Evolutionary conservation across 192 early-diverging fungal species (phyloP).

Genomic region (Umbelopsis sp.): DNA sequence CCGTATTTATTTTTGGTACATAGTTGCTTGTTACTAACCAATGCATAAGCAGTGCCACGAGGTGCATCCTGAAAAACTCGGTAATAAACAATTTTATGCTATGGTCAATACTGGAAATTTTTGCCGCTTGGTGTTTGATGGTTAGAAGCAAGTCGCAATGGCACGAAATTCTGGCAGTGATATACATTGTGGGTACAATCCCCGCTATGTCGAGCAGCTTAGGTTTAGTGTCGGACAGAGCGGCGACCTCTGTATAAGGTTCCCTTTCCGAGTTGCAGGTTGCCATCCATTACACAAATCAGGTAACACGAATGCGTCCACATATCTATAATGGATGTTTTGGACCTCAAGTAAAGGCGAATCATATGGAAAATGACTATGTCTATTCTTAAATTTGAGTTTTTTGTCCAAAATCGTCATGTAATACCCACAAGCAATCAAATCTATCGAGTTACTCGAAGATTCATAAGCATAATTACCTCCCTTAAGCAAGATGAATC

Average conservation of each 20-base stretch:
- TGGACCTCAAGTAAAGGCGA: background rate
- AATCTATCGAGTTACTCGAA: too few species aligned
- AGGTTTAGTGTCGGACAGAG: background rate
- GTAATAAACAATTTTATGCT: background rate
- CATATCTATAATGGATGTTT: conserved; percentile 3
- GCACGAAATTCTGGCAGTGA: background rate
- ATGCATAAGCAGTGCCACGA: too few species aligned
- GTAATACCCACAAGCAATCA: too few species aligned
- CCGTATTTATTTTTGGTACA: conserved; percentile 1
- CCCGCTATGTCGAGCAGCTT: background rate
- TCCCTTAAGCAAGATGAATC: too few species aligned
- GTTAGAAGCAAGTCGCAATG: background rate
- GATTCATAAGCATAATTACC: too few species aligned
- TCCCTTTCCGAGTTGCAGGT: background rate
- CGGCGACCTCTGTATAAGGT: conserved; percentile 1
- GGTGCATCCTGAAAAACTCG: background rate
- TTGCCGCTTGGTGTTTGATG: too few species aligned
- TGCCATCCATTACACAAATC: background rate
- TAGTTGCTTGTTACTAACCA: background rate
- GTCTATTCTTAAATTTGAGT: conserved; percentile 16
- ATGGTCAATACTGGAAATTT: too few species aligned
- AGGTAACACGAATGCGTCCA: conserved; percentile 11
- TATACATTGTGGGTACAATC: background rate
- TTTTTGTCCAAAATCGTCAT: too few species aligned
- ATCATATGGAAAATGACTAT: conserved; percentile 3